These are phyloP conservation scores for Chlorella sp. DNA, from an alignment of 139 green algal genomes.

Conservation along the genomic window DNA sequence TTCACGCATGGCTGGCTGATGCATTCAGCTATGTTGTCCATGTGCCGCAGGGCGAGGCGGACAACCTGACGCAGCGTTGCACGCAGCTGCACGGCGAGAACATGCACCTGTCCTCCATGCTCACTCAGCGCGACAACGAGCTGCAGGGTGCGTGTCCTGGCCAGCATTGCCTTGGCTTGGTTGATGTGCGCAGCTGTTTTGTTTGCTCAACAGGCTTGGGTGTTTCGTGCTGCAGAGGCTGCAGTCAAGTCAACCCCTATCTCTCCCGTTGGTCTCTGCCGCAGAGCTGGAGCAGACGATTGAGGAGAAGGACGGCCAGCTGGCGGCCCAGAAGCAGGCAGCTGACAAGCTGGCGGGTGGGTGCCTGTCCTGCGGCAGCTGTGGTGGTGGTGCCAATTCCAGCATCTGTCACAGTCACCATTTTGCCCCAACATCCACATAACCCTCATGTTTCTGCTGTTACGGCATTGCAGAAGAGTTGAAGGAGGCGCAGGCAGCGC, in stretches of 20 bases:
- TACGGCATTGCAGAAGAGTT: background rate
- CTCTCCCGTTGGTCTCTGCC: background rate
- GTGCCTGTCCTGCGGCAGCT: background rate
- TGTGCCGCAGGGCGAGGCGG: background rate
- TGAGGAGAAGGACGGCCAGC: constrained; percentile 5
- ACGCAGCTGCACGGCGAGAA: constrained; percentile 19
- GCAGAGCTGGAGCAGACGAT: constrained; percentile 22
- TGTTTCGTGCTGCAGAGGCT: background rate
- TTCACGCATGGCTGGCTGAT: no score
- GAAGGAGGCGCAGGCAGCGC: background rate
- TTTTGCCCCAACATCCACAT: no score
- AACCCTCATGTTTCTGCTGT: no score
- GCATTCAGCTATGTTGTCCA: background rate
- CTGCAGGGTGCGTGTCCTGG: background rate
- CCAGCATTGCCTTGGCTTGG: background rate
- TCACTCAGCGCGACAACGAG: constrained; percentile 34
- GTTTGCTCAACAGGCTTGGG: background rate
- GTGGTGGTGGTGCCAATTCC: no score
- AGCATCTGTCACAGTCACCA: no score
- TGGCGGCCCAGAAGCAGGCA: background rate
- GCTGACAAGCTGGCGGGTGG: background rate
- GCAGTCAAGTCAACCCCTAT: background rate
- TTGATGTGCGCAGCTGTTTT: background rate
- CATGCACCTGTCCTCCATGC: constrained; percentile 4
- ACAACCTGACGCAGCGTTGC: constrained; percentile 8